Conservation (phyloP, 2,329 filamentous ascomycete genomes). For the Alternaria novae-zelandiae region DNA sequence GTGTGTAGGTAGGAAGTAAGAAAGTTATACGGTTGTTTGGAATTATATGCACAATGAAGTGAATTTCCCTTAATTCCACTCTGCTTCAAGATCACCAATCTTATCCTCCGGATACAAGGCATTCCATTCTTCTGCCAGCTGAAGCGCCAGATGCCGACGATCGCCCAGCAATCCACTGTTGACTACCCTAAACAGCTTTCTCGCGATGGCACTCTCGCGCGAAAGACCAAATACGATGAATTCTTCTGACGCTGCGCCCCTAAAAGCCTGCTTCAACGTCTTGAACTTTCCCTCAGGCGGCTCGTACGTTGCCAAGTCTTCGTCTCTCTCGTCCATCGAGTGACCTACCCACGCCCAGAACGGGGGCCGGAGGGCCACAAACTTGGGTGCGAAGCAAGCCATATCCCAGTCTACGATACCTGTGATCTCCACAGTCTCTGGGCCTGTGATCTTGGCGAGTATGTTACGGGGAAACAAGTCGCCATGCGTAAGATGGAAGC, state of each 20-base stretch:
- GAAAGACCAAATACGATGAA: background rate
- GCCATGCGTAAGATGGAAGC: conserved; percentile 22
- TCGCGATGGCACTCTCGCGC: background rate
- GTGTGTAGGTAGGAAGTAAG: background rate
- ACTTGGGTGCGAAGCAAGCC: conserved; percentile 36
- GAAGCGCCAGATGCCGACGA: background rate
- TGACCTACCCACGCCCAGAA: conserved; percentile 7
- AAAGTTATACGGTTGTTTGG: background rate
- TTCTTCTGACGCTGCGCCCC: background rate
- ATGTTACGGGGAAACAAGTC: conserved; percentile 42
- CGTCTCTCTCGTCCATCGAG: background rate
- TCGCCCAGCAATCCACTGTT: background rate
- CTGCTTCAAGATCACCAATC: background rate
- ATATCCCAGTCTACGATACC: conserved; percentile 45
- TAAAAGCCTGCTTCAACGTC: background rate
- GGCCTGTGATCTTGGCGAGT: conserved; percentile 18
- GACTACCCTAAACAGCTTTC: conserved; percentile 2
- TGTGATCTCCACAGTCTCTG: conserved; percentile 11
- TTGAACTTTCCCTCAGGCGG: background rate
- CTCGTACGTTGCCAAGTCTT: background rate
- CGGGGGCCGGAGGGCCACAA: conserved; percentile 18
- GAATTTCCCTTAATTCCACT: background rate
- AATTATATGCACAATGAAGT: background rate
- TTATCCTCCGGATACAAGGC: background rate
- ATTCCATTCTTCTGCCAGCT: background rate